Evolutionary conservation across 352 stramenopile genomes (phyloP), one percentile per base, ranked within the genome.

Genomic region (Phytophthora pluvialis): DNA sequence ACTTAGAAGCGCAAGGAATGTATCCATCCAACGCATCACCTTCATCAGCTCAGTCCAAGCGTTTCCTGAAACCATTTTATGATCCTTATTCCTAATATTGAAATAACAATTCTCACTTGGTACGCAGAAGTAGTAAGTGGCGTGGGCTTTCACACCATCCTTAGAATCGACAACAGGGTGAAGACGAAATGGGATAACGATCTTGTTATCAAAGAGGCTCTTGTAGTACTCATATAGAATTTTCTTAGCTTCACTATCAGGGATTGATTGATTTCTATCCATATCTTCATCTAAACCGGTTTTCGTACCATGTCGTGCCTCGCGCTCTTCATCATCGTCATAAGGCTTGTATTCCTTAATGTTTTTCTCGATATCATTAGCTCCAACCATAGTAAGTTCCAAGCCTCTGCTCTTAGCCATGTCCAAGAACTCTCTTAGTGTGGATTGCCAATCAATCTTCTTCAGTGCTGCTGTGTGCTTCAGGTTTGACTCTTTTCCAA

Each of bases 171-270:
- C 50, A 58, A 58, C 50, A 5, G 35, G 50, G 2, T 58, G 12
- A n/a, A 58, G 50, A 38, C 32, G 40, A 21, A 53, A 52, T 39
- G 54, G 54, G 5, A 62, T 63, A 1, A 48, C 42, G 5, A 63
- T 31, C 33, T 54, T 53, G 21, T 63, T 63, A 42, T 54, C 54
- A 48, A 42, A 54, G 28, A 63, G 54, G 33, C 54, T 10, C 13
- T 63, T 63, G 33, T 63, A 63, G 54, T 63, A 63, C 31, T 63
- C 54, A 38, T 55, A 54, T 40, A 63, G 7, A 38, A 63, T 49
- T 54, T 54, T 54, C 51, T 59, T 59, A n/a, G 51, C 51, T 59
- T 59, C 38, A 13, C 51, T 59, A 12, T 59, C 38, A 49, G 51
- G 51, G 38, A 59, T 60, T 26, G 40, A 38, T 52, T 52, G 53